Evolutionary conservation across 768 basidiomycete species (phyloP).

Genomic region (Mrakia gelida): DNA sequence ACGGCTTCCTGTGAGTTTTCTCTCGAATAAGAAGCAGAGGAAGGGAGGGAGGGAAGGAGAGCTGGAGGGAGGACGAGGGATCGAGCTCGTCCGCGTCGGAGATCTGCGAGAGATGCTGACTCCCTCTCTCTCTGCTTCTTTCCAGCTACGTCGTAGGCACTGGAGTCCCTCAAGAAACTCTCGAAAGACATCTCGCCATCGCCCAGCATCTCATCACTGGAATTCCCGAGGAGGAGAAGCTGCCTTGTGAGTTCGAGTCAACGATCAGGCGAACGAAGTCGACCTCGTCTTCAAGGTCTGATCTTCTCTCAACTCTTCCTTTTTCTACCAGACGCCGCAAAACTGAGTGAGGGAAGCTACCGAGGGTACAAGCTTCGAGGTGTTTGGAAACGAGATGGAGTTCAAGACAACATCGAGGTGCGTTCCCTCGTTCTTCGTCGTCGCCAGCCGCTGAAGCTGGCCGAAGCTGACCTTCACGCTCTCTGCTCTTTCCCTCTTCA

Average conservation of each 20-base stretch:
- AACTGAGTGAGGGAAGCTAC: constrained; percentile 34
- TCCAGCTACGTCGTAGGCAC: constrained; percentile 34
- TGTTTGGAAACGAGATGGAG: constrained; percentile 36
- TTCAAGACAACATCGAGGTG: constrained; percentile 37
- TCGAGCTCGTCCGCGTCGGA: no score
- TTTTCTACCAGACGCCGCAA: constrained; percentile 31
- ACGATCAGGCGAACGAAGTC: no score
- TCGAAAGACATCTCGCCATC: constrained; percentile 38
- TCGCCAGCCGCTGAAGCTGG: no score
- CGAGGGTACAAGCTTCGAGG: constrained; percentile 35
- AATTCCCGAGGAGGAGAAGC: constrained; percentile 34
- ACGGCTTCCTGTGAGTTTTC: constrained; percentile 33
- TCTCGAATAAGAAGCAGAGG: no score
- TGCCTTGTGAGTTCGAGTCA: not conserved
- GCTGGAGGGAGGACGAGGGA: no score
- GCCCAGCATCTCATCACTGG: constrained; percentile 35
- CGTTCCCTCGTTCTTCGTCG: no score
- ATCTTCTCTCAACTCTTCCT: no score
- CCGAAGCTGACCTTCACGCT: not conserved
- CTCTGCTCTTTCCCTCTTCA: not conserved
- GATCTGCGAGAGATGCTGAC: no score
- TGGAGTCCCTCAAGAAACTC: constrained; percentile 35
- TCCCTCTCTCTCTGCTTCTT: no score
- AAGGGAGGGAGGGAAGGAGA: no score
- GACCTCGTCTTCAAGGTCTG: no score